A percentile compares a stretch with the other conserved stretches of the same genome.
Evolutionary conservation across 352 stramenopile genomes (phyloP).

Genomic region (Phytophthora multivora): DNA sequence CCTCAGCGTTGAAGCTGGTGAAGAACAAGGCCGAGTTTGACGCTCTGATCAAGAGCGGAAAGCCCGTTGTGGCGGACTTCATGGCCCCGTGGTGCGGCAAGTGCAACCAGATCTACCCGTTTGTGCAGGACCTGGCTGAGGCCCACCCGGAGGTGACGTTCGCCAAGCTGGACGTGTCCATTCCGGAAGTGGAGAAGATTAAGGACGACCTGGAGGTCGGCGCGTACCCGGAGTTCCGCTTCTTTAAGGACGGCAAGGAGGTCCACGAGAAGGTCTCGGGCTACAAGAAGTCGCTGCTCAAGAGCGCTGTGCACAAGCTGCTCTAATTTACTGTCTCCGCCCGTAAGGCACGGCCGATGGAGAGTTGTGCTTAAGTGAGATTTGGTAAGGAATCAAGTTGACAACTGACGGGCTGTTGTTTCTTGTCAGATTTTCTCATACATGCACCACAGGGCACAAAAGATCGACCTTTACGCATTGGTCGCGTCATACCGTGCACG

Average conservation of each 20-base stretch:
- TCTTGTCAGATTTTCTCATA: too few relatives aligned
- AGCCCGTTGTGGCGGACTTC: slow-evolving; percentile 81
- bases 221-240: slow-evolving; percentile 84
- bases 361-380: neutral
- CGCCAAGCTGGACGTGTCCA: slow-evolving; percentile 77
- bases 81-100: slow-evolving; percentile 90
- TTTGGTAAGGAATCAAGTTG: too few relatives aligned
- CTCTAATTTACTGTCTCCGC: slow-evolving; percentile 33
- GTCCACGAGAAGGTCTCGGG: slow-evolving; percentile 69
- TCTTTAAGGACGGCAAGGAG: slow-evolving; percentile 86
- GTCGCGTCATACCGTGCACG: slow-evolving; percentile 64
- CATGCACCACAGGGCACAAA: too few relatives aligned
- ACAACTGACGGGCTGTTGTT: too few relatives aligned
- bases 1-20: slow-evolving; percentile 49
- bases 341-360: slow-evolving; percentile 7
- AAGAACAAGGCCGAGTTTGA: slow-evolving; percentile 72
- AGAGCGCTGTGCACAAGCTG: slow-evolving; percentile 67
- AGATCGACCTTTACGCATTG: slow-evolving; percentile 4
- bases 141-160: slow-evolving; percentile 77
- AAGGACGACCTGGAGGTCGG: slow-evolving; percentile 78
- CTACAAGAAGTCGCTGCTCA: slow-evolving; percentile 88
- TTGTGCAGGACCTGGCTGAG: slow-evolving; percentile 68
- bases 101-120: slow-evolving; percentile 82
- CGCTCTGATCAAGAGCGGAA: slow-evolving; percentile 62
- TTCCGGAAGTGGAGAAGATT: slow-evolving; percentile 71